A percentile compares a stretch with the other conserved stretches of the same genome.
These are phyloP conservation scores for Dinochytrium kinnereticum DNA, from an alignment of 371 early-diverging fungal genomes.

Conservation along the genomic window DNA sequence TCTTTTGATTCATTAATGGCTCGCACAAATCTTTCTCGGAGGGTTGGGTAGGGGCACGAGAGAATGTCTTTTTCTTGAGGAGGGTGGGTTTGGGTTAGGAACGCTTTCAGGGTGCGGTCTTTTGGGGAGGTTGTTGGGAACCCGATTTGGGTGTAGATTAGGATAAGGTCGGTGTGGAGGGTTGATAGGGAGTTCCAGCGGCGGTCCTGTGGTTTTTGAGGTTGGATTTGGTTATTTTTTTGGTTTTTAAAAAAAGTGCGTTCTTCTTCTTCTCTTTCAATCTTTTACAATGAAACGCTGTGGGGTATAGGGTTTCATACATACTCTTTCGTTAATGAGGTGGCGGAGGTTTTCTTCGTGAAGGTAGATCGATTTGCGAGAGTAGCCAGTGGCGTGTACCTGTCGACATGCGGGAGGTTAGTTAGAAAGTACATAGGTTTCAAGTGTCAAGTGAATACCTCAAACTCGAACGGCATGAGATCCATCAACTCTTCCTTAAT, in stretches of 20 bases:
- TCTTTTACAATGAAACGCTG: no score
- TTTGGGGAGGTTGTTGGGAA: neutral
- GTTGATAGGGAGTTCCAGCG: neutral
- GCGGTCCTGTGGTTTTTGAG: slow-evolving; percentile 1
- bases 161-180: slow-evolving; percentile 5
- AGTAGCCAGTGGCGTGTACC: neutral
- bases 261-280: no score
- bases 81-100: neutral
- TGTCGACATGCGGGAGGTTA: no score
- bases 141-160: slow-evolving; percentile 8
- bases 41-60: neutral
- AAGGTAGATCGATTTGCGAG: neutral
- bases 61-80: neutral
- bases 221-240: neutral
- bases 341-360: slow-evolving; percentile 10
- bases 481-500: neutral
- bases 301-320: no score
- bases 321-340: neutral
- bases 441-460: neutral
- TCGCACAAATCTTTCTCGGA: neutral
- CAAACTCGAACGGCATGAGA: slow-evolving; percentile 6
- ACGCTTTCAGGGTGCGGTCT: neutral
- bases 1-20: neutral
- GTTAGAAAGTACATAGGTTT: no score
- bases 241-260: neutral